Percentiles rank a stretch among this genome's conserved stretches.
These are phyloP conservation scores for Metschnikowia vanudenii DNA, from an alignment of 805 yeast species.

Conservation along the genomic window DNA sequence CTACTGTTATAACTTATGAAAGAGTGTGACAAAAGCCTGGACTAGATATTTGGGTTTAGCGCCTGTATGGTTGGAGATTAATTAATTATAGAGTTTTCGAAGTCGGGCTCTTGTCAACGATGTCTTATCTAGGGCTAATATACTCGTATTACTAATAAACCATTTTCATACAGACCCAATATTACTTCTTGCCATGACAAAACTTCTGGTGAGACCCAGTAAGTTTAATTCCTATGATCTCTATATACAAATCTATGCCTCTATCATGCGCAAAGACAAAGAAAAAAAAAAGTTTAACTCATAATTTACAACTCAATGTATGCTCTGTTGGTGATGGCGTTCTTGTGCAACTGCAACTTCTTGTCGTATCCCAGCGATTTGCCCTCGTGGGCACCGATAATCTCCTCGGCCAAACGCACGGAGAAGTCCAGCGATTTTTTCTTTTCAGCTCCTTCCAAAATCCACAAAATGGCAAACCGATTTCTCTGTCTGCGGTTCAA, in stretches of 20 bases:
- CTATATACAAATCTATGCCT: constrained; percentile 7
- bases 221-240: constrained; percentile 1
- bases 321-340: constrained; percentile 87
- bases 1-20: too few species aligned
- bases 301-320: constrained; percentile 46
- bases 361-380: constrained; percentile 82
- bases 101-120: too few species aligned
- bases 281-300: neutral
- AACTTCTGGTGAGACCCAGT: too few species aligned
- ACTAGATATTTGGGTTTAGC: too few species aligned
- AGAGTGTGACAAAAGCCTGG: too few species aligned
- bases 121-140: too few species aligned
- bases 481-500: constrained; percentile 77
- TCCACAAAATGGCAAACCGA: constrained; percentile 88
- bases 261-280: neutral
- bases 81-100: too few species aligned
- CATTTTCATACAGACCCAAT: too few species aligned
- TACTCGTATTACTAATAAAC: too few species aligned
- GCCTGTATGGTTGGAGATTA: too few species aligned
- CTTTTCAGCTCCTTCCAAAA: constrained; percentile 76
- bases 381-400: constrained; percentile 73
- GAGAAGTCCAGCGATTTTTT: constrained; percentile 78
- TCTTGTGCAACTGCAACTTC: constrained; percentile 76
- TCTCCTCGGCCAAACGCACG: constrained; percentile 89
- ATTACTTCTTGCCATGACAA: too few species aligned